These are phyloP conservation scores for Termitomyces sp. DNA, from an alignment of 768 basidiomycete genomes.

Conservation along the genomic window DNA sequence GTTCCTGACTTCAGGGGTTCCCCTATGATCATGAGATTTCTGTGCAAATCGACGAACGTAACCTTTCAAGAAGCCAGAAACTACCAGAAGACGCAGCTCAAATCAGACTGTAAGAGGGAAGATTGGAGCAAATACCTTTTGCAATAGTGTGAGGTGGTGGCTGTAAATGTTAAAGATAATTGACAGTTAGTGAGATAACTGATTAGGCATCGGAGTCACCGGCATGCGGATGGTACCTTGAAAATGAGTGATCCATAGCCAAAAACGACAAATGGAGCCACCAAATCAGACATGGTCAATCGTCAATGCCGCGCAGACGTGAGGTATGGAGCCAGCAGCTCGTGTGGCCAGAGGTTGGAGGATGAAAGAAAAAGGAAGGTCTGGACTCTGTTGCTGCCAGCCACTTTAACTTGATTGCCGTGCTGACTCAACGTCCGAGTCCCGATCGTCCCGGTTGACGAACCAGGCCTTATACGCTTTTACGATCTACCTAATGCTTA, in stretches of 20 bases:
- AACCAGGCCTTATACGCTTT: no score
- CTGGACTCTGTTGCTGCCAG: no score
- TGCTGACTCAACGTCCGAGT: not conserved
- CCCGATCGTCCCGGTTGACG: not conserved
- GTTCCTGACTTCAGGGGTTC: constrained; percentile 67
- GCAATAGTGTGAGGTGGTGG: constrained; percentile 76
- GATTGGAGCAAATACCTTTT: constrained; percentile 40
- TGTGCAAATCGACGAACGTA: constrained; percentile 90
- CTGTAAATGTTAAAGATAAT: constrained; percentile 28
- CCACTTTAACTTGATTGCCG: not conserved
- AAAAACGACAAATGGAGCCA: constrained; percentile 64
- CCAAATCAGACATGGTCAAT: not conserved
- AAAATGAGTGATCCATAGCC: constrained; percentile 93
- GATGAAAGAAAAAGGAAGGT: not conserved
- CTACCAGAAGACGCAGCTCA: constrained; percentile 24
- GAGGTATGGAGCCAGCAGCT: not conserved
- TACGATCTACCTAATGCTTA: no score
- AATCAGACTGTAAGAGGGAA: not conserved
- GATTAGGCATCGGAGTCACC: not conserved
- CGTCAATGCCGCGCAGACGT: not conserved
- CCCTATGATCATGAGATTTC: constrained; percentile 88
- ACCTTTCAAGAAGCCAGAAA: constrained; percentile 82
- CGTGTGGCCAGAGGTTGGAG: no score
- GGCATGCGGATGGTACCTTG: constrained; percentile 48
- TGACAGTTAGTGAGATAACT: not conserved